phyloP scores from a whole-genome alignment of 2,329 filamentous ascomycete genomes.

The Macrophomina pseudophaseolina region DNA sequence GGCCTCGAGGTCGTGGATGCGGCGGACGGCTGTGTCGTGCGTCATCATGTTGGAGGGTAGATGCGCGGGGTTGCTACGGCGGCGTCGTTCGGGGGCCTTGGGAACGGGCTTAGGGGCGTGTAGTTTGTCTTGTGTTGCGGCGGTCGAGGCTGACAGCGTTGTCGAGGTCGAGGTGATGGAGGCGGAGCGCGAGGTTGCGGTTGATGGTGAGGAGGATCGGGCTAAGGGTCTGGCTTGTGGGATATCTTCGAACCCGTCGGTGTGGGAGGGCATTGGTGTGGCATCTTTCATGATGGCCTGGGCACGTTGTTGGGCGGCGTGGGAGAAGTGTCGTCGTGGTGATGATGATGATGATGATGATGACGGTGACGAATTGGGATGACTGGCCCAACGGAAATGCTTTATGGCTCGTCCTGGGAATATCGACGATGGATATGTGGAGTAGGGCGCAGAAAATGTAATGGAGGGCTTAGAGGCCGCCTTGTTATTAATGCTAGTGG shows the following conservation, averaged over 20 bases:
- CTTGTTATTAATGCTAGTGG: not conserved
- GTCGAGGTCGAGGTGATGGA: not conserved
- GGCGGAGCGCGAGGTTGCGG: not conserved
- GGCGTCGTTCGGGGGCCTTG: not conserved
- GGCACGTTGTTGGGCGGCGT: slow-evolving; percentile 1
- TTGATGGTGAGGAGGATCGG: not conserved
- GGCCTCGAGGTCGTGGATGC: slow-evolving; percentile 12
- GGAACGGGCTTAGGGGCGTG: not conserved
- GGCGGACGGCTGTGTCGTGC: not conserved
- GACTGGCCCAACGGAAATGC: not conserved
- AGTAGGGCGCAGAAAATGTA: not conserved
- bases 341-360: not conserved
- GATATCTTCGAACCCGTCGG: not conserved
- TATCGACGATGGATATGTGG: not conserved
- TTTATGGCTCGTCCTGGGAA: not conserved
- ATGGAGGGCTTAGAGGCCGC: not conserved
- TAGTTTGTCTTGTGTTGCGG: not conserved
- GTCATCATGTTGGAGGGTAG: not conserved
- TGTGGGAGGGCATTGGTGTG: not conserved
- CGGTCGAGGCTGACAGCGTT: not conserved
- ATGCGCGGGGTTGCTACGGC: not conserved
- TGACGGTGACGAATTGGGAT: not conserved
- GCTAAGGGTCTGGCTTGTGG: not conserved
- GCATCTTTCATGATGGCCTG: not conserved
- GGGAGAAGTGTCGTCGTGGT: not conserved